Percentiles rank a stretch among this genome's conserved stretches.
Evolutionary conservation across 2,329 filamentous ascomycete genomes (phyloP).

Genomic region (Botrytis deweyae): DNA sequence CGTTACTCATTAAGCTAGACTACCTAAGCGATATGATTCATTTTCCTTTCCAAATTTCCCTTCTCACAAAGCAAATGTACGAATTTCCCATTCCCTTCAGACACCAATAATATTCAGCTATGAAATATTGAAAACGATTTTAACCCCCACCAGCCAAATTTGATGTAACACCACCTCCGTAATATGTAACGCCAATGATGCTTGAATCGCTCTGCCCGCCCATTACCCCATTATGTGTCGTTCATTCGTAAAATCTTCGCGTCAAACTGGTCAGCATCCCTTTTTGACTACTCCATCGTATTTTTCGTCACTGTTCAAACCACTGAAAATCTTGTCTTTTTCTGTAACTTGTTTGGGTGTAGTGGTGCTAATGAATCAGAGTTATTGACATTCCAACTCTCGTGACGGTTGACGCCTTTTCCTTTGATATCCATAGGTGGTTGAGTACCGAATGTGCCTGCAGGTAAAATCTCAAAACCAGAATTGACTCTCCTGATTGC

Average conservation of each 20-base stretch:
- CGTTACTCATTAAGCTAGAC: conserved; percentile 18
- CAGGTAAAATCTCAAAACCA: conserved; percentile 44
- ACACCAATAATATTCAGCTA: neutral
- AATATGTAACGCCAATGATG: conserved; percentile 3
- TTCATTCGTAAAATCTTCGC: neutral
- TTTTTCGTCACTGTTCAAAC: neutral
- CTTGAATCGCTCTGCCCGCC: neutral
- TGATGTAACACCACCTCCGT: neutral
- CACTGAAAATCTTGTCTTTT: conserved; percentile 15
- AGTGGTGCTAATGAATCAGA: conserved; percentile 23
- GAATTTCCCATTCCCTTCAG: neutral
- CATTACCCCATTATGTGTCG: neutral
- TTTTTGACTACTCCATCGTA: neutral
- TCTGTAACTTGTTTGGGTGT: conserved; percentile 18
- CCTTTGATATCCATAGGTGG: conserved; percentile 23
- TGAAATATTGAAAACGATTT: conserved; percentile 16
- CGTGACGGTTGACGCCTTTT: conserved; percentile 22
- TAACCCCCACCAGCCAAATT: neutral
- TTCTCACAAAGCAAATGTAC: conserved; percentile 1
- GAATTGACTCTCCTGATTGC: conserved; percentile 42
- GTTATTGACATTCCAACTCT: conserved; percentile 25
- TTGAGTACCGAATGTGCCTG: conserved; percentile 41
- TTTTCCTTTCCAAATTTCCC: conserved; percentile 16
- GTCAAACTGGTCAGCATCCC: neutral
- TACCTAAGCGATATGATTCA: conserved; percentile 11